These are phyloP conservation scores for Sutorius eximius DNA, from an alignment of 1,284 basidiomycete genomes.

Conservation along the genomic window DNA sequence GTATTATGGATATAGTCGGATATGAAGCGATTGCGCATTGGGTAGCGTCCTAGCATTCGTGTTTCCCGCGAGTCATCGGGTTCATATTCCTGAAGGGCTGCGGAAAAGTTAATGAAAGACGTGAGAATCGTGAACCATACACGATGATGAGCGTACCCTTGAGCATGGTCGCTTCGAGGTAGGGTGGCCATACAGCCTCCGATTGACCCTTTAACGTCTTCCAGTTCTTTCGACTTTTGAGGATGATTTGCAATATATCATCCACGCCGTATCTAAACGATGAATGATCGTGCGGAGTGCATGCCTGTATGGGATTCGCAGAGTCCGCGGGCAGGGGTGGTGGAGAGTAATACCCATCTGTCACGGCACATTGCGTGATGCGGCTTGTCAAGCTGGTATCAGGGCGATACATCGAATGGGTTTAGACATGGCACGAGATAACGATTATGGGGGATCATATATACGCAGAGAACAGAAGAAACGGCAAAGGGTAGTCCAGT, in stretches of 20 bases:
- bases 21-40: conserved; percentile 72
- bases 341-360: neutral
- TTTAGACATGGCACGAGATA: conserved; percentile 4
- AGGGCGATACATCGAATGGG: conserved; percentile 18
- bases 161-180: conserved; percentile 71
- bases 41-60: conserved; percentile 66
- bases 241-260: conserved; percentile 62
- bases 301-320: conserved; percentile 2
- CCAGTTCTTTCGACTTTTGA: conserved; percentile 69
- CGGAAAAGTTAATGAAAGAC: conserved; percentile 14
- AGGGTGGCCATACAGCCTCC: conserved; percentile 73
- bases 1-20: conserved; percentile 64
- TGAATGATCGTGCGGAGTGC: conserved; percentile 12
- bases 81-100: conserved; percentile 58
- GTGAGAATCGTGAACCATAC: conserved; percentile 20
- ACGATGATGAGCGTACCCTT: conserved; percentile 50
- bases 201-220: conserved; percentile 65
- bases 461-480: conserved; percentile 18
- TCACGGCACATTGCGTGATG: neutral
- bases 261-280: conserved; percentile 23
- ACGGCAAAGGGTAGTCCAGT: conserved; percentile 22
- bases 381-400: conserved; percentile 3
- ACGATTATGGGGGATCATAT: conserved; percentile 22
- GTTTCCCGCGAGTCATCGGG: conserved; percentile 70
- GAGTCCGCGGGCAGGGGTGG: conserved; percentile 6